Percentiles rank a stretch among this genome's conserved stretches.
phyloP scores from a whole-genome alignment of 2,329 filamentous ascomycete species.

The Ophiocordyceps camponoti-floridani region DNA sequence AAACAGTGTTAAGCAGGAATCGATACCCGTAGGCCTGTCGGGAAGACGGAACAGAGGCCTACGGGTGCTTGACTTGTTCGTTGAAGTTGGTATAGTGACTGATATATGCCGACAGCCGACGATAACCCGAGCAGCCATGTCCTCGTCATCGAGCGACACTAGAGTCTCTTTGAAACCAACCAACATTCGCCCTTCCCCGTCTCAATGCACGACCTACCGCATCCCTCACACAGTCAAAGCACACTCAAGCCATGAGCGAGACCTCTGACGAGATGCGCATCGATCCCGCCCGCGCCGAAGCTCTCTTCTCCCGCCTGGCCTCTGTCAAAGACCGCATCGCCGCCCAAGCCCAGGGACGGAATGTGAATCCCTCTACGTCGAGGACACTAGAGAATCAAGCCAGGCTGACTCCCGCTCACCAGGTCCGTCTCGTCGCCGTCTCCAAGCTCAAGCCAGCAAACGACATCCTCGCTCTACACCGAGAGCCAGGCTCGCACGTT shows the following conservation, averaged over 20 bases:
- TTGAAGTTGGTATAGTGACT: too few relatives aligned
- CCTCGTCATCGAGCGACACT: neutral
- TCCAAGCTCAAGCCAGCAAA: constrained; percentile 90
- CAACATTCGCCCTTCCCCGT: neutral
- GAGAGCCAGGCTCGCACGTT: constrained; percentile 35
- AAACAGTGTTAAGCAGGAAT: too few relatives aligned
- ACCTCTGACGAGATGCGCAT: constrained; percentile 37
- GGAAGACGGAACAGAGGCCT: too few relatives aligned
- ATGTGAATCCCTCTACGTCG: constrained; percentile 21
- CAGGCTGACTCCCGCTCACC: neutral
- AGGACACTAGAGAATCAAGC: too few relatives aligned
- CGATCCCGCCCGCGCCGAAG: constrained; percentile 40
- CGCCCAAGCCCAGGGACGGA: constrained; percentile 31
- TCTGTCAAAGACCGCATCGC: constrained; percentile 40
- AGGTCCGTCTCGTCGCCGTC: constrained; percentile 81
- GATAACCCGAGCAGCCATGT: constrained; percentile 12
- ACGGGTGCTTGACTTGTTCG: too few relatives aligned
- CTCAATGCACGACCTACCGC: neutral
- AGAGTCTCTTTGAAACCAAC: neutral
- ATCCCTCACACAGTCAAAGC: neutral
- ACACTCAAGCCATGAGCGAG: constrained; percentile 21
- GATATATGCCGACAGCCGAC: constrained; percentile 9
- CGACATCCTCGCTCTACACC: constrained; percentile 74
- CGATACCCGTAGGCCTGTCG: too few relatives aligned
- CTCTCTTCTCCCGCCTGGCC: constrained; percentile 43